Conservation (phyloP, 1,139 yeast genomes). For the Wickerhamomyces sp. region DNA sequence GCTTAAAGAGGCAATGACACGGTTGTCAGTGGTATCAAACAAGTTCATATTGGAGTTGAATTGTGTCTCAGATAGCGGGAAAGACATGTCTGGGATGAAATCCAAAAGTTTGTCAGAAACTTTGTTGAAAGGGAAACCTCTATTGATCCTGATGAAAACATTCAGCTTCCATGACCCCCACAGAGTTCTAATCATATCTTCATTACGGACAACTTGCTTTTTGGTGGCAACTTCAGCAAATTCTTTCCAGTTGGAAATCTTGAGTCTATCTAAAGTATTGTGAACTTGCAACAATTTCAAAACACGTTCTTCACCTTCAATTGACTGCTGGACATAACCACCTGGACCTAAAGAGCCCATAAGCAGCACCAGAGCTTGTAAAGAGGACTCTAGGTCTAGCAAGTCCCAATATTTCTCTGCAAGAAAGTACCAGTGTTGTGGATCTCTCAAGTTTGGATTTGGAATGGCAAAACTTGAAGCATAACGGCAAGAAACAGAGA, state of each 20-base stretch:
- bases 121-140: conserved; percentile 36
- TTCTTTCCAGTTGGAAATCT: conserved; percentile 21
- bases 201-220: conserved; percentile 33
- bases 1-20: conserved; percentile 6
- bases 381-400: conserved; percentile 24
- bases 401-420: conserved; percentile 35
- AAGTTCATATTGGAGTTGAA: conserved; percentile 21
- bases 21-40: conserved; percentile 15
- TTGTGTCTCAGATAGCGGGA: conserved; percentile 28
- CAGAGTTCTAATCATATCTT: conserved; percentile 32
- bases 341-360: conserved; percentile 25
- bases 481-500: conserved; percentile 37
- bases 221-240: conserved; percentile 25
- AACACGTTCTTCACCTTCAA: conserved; percentile 26
- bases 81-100: conserved; percentile 25
- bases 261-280: conserved; percentile 23
- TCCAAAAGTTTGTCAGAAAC: conserved; percentile 17
- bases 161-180: conserved; percentile 40
- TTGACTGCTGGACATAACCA: conserved; percentile 19
- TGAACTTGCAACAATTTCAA: conserved; percentile 26
- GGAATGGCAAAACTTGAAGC: conserved; percentile 25
- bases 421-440: conserved; percentile 37
- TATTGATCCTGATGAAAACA: conserved; percentile 31
- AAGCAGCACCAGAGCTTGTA: conserved; percentile 24
- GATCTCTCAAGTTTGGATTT: conserved; percentile 26